Conservation (phyloP, 192 early-diverging fungal species). For the Chytriomyces hyalinus region DNA sequence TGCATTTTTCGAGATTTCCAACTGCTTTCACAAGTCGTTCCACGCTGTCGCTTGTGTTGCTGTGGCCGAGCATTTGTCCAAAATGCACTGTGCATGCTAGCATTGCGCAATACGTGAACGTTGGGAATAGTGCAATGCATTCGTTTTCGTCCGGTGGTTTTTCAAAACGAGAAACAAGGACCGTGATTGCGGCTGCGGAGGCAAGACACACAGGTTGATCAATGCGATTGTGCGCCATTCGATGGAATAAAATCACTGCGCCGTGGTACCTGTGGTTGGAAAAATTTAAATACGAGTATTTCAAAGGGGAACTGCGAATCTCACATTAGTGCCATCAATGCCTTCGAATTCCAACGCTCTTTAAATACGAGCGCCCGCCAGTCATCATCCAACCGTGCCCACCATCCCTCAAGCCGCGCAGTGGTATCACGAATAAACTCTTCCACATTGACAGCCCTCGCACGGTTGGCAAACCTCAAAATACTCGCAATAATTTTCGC, state of each 20-base stretch:
- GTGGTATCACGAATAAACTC: neutral
- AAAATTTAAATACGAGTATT: too few species aligned
- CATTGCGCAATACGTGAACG: conserved; percentile 29
- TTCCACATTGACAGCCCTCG: conserved; percentile 10
- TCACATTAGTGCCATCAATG: conserved; percentile 34
- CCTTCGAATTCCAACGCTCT: conserved; percentile 26
- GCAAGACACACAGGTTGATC: conserved; percentile 21
- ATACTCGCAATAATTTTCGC: conserved; percentile 28
- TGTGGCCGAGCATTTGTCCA: conserved; percentile 6
- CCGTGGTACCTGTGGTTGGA: neutral
- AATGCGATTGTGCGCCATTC: conserved; percentile 21
- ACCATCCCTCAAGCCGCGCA: conserved; percentile 16
- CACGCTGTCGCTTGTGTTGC: neutral
- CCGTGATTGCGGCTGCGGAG: conserved; percentile 20
- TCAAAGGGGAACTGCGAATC: too few species aligned
- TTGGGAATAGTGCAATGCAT: conserved; percentile 35
- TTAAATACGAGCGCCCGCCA: conserved; percentile 16
- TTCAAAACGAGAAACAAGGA: conserved; percentile 25
- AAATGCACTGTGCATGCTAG: conserved; percentile 35
- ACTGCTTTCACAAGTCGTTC: conserved; percentile 8
- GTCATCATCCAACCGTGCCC: conserved; percentile 12
- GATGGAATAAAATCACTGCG: conserved; percentile 35
- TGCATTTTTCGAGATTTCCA: conserved; percentile 9
- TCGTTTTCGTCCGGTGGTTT: conserved; percentile 11
- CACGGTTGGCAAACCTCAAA: conserved; percentile 35